Evolutionary conservation across 106 monocot genomes (phyloP).

Genomic region (Allium sativum): DNA sequence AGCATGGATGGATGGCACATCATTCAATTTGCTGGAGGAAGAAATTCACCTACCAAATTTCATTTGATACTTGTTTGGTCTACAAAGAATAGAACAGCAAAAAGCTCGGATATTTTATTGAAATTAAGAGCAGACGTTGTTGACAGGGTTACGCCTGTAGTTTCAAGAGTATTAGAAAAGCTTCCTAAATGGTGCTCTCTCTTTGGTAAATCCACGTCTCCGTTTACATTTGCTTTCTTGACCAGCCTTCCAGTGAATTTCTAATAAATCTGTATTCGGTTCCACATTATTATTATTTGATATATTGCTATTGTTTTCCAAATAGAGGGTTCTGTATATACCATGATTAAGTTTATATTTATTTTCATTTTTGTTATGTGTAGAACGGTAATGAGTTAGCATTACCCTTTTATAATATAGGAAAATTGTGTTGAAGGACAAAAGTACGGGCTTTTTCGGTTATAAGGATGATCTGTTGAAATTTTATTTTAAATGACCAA

Average conservation of each 20-base stretch:
- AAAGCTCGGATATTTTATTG: conserved; percentile 23
- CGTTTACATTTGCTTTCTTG: conserved; percentile 68
- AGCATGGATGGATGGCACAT: conserved; percentile 59
- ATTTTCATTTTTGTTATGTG: too few relatives aligned
- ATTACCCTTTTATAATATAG: too few relatives aligned
- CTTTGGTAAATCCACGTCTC: conserved; percentile 85
- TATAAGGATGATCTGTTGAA: too few relatives aligned
- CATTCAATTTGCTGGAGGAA: conserved; percentile 85
- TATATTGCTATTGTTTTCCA: too few relatives aligned
- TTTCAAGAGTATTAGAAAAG: conserved; percentile 48
- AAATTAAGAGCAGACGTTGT: conserved; percentile 76
- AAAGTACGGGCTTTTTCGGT: too few relatives aligned
- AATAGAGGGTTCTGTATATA: too few relatives aligned
- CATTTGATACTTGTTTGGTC: conserved; percentile 54
- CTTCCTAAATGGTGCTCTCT: conserved; percentile 76
- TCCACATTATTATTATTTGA: too few relatives aligned
- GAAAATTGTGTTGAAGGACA: too few relatives aligned
- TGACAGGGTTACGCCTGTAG: conserved; percentile 51
- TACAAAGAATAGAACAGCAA: conserved; percentile 13
- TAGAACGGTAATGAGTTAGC: too few relatives aligned
- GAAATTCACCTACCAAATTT: conserved; percentile 71
- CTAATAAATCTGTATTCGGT: conserved; percentile 13
- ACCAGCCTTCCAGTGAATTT: conserved; percentile 57
- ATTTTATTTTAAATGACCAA: too few relatives aligned
- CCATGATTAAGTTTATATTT: too few relatives aligned